phyloP scores from a whole-genome alignment of 495 filamentous ascomycete genomes.

The Tirmania nivea region DNA sequence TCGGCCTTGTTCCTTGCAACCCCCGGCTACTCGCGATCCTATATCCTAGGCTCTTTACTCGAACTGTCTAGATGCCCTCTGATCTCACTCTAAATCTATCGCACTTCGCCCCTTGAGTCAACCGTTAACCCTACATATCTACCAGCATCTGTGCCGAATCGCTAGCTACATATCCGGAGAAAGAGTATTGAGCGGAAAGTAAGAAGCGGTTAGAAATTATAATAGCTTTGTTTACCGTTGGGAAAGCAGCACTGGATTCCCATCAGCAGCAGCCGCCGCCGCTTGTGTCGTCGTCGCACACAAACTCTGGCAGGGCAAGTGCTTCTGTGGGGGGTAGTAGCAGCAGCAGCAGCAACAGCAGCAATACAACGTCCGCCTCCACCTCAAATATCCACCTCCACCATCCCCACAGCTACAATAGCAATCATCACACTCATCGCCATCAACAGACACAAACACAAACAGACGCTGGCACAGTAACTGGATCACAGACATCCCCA shows the following conservation, averaged over 20 bases:
- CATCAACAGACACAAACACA: neutral
- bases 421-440: neutral
- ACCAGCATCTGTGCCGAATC: no score
- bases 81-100: no score
- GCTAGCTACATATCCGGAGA: no score
- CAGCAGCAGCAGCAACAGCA: neutral
- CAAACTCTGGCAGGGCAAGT: neutral
- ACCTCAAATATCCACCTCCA: neutral
- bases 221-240: no score
- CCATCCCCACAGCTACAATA: neutral
- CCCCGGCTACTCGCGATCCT: no score
- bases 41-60: no score
- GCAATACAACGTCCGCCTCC: neutral
- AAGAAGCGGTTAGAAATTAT: no score
- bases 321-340: neutral
- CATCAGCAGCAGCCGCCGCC: neutral
- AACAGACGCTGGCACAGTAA: neutral
- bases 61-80: no score
- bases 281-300: neutral
- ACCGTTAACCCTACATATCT: no score
- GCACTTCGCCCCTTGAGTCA: no score
- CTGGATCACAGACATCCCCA: neutral
- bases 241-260: neutral
- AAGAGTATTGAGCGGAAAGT: no score
- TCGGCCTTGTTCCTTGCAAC: no score